Conservation (phyloP, 495 filamentous ascomycete genomes). For the Talaromyces nanjingensis region DNA sequence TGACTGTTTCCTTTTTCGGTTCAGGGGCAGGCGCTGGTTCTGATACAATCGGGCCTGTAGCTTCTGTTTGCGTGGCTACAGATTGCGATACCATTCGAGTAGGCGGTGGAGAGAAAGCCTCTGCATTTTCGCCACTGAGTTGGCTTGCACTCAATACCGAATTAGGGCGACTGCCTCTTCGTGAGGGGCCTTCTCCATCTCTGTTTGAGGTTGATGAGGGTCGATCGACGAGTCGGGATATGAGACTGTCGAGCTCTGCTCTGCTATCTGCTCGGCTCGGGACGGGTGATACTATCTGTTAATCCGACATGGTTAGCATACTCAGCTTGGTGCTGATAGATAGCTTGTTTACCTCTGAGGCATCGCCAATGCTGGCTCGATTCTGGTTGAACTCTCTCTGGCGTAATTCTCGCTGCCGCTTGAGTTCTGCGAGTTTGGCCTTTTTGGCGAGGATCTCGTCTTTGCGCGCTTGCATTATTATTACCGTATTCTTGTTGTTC, state of each 20-base stretch:
- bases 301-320: slow-evolving; percentile 11
- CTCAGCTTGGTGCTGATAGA: background rate
- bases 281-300: slow-evolving; percentile 59
- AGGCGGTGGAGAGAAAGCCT: slow-evolving; percentile 28
- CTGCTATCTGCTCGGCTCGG: slow-evolving; percentile 63
- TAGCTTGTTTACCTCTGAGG: slow-evolving; percentile 38
- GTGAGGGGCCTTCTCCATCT: slow-evolving; percentile 59
- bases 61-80: slow-evolving; percentile 61
- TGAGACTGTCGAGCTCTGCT: slow-evolving; percentile 75
- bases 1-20: slow-evolving; percentile 70
- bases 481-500: background rate
- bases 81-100: slow-evolving; percentile 35
- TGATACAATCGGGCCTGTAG: slow-evolving; percentile 56
- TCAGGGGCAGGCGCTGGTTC: slow-evolving; percentile 70
- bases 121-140: slow-evolving; percentile 63
- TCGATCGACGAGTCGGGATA: slow-evolving; percentile 70
- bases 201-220: slow-evolving; percentile 66
- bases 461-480: slow-evolving; percentile 69
- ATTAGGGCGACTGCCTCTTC: slow-evolving; percentile 71
- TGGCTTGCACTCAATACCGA: slow-evolving; percentile 73
- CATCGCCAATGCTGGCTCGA: slow-evolving; percentile 57
- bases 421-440: slow-evolving; percentile 92
- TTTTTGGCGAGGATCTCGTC: slow-evolving; percentile 93
- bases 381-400: slow-evolving; percentile 61
- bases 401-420: slow-evolving; percentile 78